Percentiles rank a stretch among this genome's conserved stretches.
Evolutionary conservation across 441 rosid genomes (phyloP).

Genomic region (Populus hybrid): DNA sequence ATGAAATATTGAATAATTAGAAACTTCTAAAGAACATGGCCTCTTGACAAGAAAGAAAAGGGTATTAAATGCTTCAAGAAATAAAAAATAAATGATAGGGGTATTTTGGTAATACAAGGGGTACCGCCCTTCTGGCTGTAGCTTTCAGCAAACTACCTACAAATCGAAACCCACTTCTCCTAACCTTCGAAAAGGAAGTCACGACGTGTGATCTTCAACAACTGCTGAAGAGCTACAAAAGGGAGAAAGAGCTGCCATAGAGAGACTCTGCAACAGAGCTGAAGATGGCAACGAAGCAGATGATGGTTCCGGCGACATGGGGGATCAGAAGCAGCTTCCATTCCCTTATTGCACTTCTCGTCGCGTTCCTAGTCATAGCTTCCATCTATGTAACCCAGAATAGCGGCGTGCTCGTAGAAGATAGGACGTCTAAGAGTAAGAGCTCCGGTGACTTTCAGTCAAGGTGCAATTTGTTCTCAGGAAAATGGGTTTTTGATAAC

Average conservation of each 20-base stretch:
- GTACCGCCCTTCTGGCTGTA: neutral
- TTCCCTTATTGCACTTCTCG: conserved; percentile 58
- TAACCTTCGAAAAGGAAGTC: conserved; percentile 14
- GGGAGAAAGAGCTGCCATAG: conserved; percentile 10
- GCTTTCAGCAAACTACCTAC: conserved; percentile 33
- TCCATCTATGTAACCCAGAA: conserved; percentile 38
- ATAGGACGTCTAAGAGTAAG: conserved; percentile 7
- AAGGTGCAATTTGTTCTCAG: conserved; percentile 68
- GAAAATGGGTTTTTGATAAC: conserved; percentile 88
- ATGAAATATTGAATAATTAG: neutral
- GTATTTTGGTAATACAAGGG: conserved; percentile 17
- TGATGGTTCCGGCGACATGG: conserved; percentile 24
- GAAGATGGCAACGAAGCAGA: conserved; percentile 45
- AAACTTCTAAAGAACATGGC: neutral
- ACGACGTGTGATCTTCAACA: conserved; percentile 34
- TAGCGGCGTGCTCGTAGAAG: conserved; percentile 20
- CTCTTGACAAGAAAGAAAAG: neutral
- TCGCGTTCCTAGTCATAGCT: conserved; percentile 43
- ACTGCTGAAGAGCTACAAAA: conserved; percentile 31
- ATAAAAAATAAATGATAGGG: neutral
- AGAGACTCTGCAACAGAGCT: neutral
- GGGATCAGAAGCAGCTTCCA: conserved; percentile 59
- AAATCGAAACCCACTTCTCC: conserved; percentile 24
- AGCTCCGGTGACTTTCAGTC: conserved; percentile 15
- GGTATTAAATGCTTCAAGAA: neutral